Conservation (phyloP, 371 early-diverging fungal species). For the Mortierella sp. region DNA sequence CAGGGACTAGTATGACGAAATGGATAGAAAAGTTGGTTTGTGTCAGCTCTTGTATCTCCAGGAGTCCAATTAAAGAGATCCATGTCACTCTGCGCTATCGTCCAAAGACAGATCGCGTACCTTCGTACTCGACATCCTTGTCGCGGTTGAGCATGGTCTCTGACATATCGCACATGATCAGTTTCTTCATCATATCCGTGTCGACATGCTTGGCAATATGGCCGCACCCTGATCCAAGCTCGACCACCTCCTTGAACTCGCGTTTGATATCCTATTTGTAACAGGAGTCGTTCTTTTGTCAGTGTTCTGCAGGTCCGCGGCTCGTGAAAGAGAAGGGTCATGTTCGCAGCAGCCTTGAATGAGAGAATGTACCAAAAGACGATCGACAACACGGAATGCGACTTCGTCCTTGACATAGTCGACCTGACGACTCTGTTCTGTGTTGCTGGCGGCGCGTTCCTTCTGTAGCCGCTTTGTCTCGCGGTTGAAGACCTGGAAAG, state of each 20-base stretch:
- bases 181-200: slow-evolving; percentile 81
- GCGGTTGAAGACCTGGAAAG: slow-evolving; percentile 84
- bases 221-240: slow-evolving; percentile 92
- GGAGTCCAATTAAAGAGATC: not conserved
- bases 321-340: not conserved
- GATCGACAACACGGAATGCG: slow-evolving; percentile 89
- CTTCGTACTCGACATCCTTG: slow-evolving; percentile 69
- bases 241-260: slow-evolving; percentile 86
- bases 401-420: slow-evolving; percentile 96
- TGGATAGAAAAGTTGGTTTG: not conserved
- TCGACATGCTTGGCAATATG: slow-evolving; percentile 87
- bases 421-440: slow-evolving; percentile 75
- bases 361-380: slow-evolving; percentile 76
- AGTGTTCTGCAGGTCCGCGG: not conserved
- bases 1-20: slow-evolving; percentile 65
- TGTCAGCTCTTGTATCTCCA: not conserved
- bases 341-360: not conserved
- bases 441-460: slow-evolving; percentile 79
- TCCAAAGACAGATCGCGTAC: slow-evolving; percentile 42
- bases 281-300: not conserved
- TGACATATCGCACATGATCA: slow-evolving; percentile 93
- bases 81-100: not conserved
- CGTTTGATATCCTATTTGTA: slow-evolving; percentile 84
- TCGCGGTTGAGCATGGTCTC: slow-evolving; percentile 82
- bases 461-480: slow-evolving; percentile 81